A percentile compares a stretch with the other conserved stretches of the same genome.
Evolutionary conservation across 768 basidiomycete species (phyloP).

Genomic region (Mrakia frigida): DNA sequence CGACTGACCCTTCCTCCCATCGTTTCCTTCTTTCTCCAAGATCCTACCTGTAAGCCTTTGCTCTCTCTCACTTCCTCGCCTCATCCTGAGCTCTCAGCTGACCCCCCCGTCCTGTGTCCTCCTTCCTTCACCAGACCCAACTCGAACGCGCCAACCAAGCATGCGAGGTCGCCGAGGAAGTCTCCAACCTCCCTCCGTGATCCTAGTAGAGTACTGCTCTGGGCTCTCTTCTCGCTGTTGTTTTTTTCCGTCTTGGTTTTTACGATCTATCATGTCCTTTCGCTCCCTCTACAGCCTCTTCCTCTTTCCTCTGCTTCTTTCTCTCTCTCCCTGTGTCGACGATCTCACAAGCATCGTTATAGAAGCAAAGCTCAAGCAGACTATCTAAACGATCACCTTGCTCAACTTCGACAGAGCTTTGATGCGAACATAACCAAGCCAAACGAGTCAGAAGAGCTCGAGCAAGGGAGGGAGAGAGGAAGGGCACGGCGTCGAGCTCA

Average conservation of each 20-base stretch:
- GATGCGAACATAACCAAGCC: not conserved
- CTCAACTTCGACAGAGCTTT: conserved; percentile 30
- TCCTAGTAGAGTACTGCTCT: not conserved
- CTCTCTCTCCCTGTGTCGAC: no score
- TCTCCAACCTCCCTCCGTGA: conserved; percentile 15
- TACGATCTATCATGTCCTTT: conserved; percentile 12
- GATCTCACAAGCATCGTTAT: not conserved
- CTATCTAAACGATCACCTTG: conserved; percentile 27
- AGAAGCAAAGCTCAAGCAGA: not conserved
- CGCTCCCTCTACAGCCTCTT: not conserved
- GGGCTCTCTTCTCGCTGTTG: not conserved
- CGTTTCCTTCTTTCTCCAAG: not conserved
- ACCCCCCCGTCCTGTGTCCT: not conserved
- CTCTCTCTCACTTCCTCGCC: not conserved
- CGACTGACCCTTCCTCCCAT: not conserved
- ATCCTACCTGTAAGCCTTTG: not conserved
- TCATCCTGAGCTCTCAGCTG: not conserved
- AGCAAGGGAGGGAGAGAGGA: not conserved
- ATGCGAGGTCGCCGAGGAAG: not conserved
- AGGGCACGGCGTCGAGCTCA: conserved; percentile 30
- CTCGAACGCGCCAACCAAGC: conserved; percentile 23
- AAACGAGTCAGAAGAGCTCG: not conserved
- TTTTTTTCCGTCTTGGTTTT: not conserved
- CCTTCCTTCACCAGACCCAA: conserved; percentile 16
- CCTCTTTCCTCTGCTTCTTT: not conserved